Evolutionary conservation across 2,329 filamentous ascomycete genomes (phyloP).

Genomic region (Xylaria sp.): DNA sequence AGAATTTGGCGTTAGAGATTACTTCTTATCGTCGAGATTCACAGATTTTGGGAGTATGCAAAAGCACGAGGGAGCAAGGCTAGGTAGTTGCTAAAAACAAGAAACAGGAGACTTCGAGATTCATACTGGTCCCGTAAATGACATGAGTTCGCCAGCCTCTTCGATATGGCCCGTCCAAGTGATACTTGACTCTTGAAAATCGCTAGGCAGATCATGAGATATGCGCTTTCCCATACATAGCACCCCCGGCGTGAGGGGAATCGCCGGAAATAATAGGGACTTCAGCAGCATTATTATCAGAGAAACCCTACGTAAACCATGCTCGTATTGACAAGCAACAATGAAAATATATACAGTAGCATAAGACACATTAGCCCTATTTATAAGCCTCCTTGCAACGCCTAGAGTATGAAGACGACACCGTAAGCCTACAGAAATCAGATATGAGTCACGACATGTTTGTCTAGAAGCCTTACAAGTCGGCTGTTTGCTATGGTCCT

Average conservation of each 20-base stretch:
- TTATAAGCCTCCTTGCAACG: background rate
- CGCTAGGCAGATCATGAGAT: background rate
- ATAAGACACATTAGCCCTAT: background rate
- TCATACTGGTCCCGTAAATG: conserved; percentile 31
- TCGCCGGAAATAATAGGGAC: background rate
- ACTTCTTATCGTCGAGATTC: background rate
- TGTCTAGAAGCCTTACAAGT: background rate
- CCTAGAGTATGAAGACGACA: background rate
- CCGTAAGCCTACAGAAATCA: background rate
- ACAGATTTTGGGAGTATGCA: background rate
- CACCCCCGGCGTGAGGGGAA: conserved; percentile 1
- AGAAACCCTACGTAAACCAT: background rate
- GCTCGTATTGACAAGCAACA: background rate
- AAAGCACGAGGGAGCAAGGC: too few species aligned
- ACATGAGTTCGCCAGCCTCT: conserved; percentile 4
- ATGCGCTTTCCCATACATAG: background rate
- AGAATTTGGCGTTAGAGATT: background rate
- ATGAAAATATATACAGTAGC: background rate
- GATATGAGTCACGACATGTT: background rate
- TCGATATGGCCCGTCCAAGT: conserved; percentile 32
- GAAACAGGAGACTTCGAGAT: background rate
- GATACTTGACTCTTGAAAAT: conserved; percentile 10
- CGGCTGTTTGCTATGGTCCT: background rate
- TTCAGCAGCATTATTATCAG: conserved; percentile 11
- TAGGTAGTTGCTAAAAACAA: too few species aligned